A percentile compares a stretch with the other conserved stretches of the same genome.
Conservation (phyloP, 2,329 filamentous ascomycete species). For the Aspergillus transmontanensis region DNA sequence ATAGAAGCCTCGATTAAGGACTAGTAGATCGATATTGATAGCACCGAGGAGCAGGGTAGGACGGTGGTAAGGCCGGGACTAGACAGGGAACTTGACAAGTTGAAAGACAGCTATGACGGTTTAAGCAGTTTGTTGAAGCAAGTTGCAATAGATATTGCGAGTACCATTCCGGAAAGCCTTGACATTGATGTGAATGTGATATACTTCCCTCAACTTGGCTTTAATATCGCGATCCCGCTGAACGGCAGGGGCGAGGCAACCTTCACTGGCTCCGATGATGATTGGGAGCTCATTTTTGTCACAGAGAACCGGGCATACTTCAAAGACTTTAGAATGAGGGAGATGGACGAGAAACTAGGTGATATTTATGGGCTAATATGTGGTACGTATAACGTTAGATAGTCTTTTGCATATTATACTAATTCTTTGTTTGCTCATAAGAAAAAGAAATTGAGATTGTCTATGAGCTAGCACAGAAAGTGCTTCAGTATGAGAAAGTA, state of each 20-base stretch:
- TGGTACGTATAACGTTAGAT: conserved; percentile 50
- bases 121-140: conserved; percentile 72
- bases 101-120: conserved; percentile 77
- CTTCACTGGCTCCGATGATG: conserved; percentile 66
- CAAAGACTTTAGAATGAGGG: conserved; percentile 79
- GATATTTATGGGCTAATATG: conserved; percentile 85
- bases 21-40: conserved; percentile 72
- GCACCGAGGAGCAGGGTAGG: conserved; percentile 69
- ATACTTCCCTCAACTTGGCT: conserved; percentile 89
- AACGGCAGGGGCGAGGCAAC: conserved; percentile 62
- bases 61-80: conserved; percentile 74
- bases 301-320: conserved; percentile 76
- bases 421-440: conserved; percentile 31
- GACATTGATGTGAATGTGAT: conserved; percentile 71
- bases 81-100: conserved; percentile 72
- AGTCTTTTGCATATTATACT: neutral
- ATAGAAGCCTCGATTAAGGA: conserved; percentile 13
- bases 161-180: conserved; percentile 61
- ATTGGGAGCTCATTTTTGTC: conserved; percentile 78
- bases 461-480: conserved; percentile 69
- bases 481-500: conserved; percentile 69
- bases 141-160: conserved; percentile 66
- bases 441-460: conserved; percentile 90
- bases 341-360: conserved; percentile 79
- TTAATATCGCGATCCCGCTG: conserved; percentile 73